phyloP scores from a whole-genome alignment of 805 yeast species.

The Starmerella potacharoeniae region DNA sequence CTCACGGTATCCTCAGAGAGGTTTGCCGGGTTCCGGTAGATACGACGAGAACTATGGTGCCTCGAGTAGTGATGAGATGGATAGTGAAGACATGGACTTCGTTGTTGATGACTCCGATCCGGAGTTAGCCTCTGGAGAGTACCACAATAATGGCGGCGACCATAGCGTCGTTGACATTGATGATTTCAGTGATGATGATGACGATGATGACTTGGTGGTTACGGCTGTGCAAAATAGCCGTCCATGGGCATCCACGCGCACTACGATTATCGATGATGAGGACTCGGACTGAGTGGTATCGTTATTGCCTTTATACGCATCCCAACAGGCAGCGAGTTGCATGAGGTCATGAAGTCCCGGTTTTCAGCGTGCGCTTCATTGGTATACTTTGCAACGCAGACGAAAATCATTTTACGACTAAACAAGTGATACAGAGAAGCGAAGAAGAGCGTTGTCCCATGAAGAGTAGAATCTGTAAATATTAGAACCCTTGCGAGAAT shows the following conservation, averaged over 20 bases:
- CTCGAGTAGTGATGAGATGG: conserved; percentile 7
- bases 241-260: background rate
- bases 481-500: too few relatives aligned
- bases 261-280: conserved; percentile 4
- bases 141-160: background rate
- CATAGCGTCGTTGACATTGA: conserved; percentile 3
- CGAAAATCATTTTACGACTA: too few relatives aligned
- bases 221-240: background rate
- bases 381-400: too few relatives aligned
- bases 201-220: conserved; percentile 9
- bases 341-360: too few relatives aligned
- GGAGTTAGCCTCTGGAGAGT: background rate
- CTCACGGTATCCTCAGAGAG: background rate
- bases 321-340: too few relatives aligned
- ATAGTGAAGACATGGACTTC: conserved; percentile 1
- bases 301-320: too few relatives aligned
- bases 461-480: too few relatives aligned
- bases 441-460: too few relatives aligned
- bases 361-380: too few relatives aligned
- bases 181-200: background rate
- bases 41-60: background rate
- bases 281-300: background rate
- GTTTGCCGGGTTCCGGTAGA: background rate
- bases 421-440: too few relatives aligned
- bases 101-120: conserved; percentile 6